These are phyloP conservation scores for Trichomonas vaginalis DNA, from an alignment of 208 protist species.

Conservation along the genomic window DNA sequence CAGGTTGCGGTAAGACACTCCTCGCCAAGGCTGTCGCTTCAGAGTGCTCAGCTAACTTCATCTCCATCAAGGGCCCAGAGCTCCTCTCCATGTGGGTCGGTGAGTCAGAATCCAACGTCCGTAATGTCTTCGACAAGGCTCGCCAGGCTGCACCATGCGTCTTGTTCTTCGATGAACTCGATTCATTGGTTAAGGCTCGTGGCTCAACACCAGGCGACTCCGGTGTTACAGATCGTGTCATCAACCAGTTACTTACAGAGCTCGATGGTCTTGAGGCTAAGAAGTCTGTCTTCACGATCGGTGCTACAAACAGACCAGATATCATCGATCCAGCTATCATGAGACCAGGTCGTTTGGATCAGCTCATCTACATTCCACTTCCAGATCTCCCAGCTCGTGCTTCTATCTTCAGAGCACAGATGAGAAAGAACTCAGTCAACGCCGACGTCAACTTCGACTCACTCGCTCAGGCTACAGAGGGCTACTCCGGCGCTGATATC, in stretches of 20 bases:
- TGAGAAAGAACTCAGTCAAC: slow-evolving; percentile 32
- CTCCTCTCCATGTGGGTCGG: slow-evolving; percentile 59
- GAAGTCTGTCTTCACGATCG: slow-evolving; percentile 99
- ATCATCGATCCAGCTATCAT: slow-evolving; percentile 98
- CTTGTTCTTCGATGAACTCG: slow-evolving; percentile 60
- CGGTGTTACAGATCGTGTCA: slow-evolving; percentile 53
- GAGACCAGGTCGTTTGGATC: slow-evolving; percentile 75
- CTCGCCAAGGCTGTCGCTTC: slow-evolving; percentile 87
- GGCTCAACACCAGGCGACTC: slow-evolving; percentile 52
- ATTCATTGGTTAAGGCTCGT: slow-evolving; percentile 49
- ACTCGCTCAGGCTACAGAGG: slow-evolving; percentile 82
- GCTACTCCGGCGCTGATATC: slow-evolving; percentile 98
- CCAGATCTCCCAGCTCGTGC: slow-evolving; percentile 87
- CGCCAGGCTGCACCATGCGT: slow-evolving; percentile 55
- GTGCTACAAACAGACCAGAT: slow-evolving; percentile 99
- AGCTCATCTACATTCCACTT: slow-evolving; percentile 98
- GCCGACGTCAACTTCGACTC: slow-evolving; percentile 79
- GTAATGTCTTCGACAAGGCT: slow-evolving; percentile 69
- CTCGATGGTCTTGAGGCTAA: slow-evolving; percentile 63
- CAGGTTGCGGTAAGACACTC: slow-evolving; percentile 95
- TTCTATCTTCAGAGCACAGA: slow-evolving; percentile 62
- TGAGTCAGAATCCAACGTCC: slow-evolving; percentile 54
- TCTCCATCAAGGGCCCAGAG: slow-evolving; percentile 93
- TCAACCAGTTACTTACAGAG: slow-evolving; percentile 55
- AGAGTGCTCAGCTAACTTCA: slow-evolving; percentile 98